Base-by-base conservation (phyloP, 2,329 filamentous ascomycete genomes). In the Pseudocercospora fijiensis region DNA sequence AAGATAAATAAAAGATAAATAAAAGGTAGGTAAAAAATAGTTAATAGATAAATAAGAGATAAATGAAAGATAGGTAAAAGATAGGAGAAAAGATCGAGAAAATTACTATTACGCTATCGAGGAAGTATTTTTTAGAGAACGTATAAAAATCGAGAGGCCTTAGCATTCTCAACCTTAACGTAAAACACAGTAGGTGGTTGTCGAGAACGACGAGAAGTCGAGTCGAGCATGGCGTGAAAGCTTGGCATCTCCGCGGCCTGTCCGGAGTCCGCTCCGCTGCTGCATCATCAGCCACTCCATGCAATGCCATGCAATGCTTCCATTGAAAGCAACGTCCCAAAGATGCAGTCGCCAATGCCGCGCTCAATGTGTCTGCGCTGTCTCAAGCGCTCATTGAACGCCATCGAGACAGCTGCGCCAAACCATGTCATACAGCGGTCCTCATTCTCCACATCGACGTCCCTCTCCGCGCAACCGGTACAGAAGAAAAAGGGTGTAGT, bases 401-500 rank as follows among this genome's bases (percentile, higher is more conserved):
- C 62, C 26, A 58, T 66, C 49, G 65, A 70, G 22, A 11, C 45
- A 6, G 60, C 64, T 13, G 16, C 37, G 1, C 52, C 57, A 4
- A 8, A 27, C 47, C 60, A 59, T 52, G 51, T 58, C 47, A 49
- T 61, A 51, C 60, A 64, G n/a, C 67, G 68, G 62, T 70, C 74
- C 57, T 70, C 74, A 27, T 76, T 77, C 66, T 76, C 75, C 58
- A 76, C 74, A 58, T 68, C 74, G 11, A 28, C 74, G 20, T 56
- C 70, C 11, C 67, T 71, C 47, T 61, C 69, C 55, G 72, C 70
- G 45, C 67, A 70, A 59, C 68, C 70, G 27, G 62, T 66, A 45
- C 47, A 55, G 58, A 70, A 67, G 59, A 76, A 74, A 69, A 72
- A 71, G 65, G 63, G 51, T 9, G 67, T 64, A 13, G 67, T 64